A percentile compares a stretch with the other conserved stretches of the same genome.
Conservation (phyloP, 2,329 filamentous ascomycete genomes). For the Botrytis pseudocinerea region DNA sequence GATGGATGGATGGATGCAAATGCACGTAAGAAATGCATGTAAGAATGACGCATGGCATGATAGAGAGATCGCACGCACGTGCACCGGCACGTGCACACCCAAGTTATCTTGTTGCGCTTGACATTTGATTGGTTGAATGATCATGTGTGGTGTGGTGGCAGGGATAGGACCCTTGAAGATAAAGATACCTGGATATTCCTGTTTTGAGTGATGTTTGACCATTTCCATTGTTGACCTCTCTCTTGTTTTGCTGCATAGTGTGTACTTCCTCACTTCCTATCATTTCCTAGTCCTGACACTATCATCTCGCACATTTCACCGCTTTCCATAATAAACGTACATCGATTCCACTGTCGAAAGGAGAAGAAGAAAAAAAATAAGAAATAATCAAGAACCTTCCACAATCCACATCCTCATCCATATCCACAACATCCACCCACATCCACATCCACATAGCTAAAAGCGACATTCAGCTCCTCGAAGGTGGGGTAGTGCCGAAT, state of each 20-base stretch:
- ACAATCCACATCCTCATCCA: neutral
- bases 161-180: neutral
- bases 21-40: conserved; percentile 6
- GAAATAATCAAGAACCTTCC: neutral
- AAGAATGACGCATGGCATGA: conserved; percentile 7
- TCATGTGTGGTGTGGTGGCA: neutral
- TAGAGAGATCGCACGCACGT: neutral
- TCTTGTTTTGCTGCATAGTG: neutral
- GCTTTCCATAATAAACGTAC: neutral
- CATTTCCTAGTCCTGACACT: too few species aligned
- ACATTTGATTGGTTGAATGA: neutral
- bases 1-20: neutral
- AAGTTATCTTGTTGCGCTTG: neutral
- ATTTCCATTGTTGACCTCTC: neutral
- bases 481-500: neutral
- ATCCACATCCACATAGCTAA: neutral
- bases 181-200: neutral
- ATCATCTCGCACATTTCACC: neutral
- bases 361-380: neutral
- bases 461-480: neutral
- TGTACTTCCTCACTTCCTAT: neutral
- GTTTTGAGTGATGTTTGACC: neutral
- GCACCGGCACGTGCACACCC: neutral
- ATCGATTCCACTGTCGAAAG: too few species aligned
- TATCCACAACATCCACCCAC: neutral